Evolutionary conservation across 176 grass and related monocot species (phyloP).

Genomic region (Rhynchospora tenuis): DNA sequence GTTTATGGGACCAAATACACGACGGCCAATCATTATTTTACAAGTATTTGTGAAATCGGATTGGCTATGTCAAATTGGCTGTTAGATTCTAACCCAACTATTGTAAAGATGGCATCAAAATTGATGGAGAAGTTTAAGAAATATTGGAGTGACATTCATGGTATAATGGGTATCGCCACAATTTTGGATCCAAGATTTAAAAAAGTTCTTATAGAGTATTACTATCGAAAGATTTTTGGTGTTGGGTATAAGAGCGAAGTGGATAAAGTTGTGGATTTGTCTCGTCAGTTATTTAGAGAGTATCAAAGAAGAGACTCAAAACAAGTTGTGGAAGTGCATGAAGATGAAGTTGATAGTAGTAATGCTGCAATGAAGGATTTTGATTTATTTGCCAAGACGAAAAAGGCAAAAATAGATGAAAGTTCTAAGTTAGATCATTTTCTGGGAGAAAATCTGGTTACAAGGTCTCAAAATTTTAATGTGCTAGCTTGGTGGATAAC

Average conservation of each 20-base stretch:
- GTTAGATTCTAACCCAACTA: neutral
- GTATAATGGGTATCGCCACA: neutral
- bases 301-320: neutral
- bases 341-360: neutral
- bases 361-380: neutral
- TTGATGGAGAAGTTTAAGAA: slow-evolving; percentile 12
- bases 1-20: slow-evolving; percentile 9
- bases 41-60: slow-evolving; percentile 15
- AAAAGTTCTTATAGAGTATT: neutral
- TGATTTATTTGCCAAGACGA: neutral
- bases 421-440: slow-evolving; percentile 21
- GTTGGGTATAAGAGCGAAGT: neutral
- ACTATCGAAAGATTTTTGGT: neutral
- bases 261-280: neutral
- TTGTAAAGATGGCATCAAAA: neutral
- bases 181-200: slow-evolving; percentile 3
- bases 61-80: slow-evolving; percentile 10
- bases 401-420: neutral
- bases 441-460: neutral
- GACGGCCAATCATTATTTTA: slow-evolving; percentile 3
- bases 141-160: neutral
- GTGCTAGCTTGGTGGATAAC: slow-evolving; percentile 19
- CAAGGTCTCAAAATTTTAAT: slow-evolving; percentile 5
- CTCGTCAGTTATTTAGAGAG: neutral
- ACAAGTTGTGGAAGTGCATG: neutral